Percentiles rank a stretch among this genome's conserved stretches.
phyloP scores from a whole-genome alignment of 2,329 filamentous ascomycete species.

The Neospermospora avenae region DNA sequence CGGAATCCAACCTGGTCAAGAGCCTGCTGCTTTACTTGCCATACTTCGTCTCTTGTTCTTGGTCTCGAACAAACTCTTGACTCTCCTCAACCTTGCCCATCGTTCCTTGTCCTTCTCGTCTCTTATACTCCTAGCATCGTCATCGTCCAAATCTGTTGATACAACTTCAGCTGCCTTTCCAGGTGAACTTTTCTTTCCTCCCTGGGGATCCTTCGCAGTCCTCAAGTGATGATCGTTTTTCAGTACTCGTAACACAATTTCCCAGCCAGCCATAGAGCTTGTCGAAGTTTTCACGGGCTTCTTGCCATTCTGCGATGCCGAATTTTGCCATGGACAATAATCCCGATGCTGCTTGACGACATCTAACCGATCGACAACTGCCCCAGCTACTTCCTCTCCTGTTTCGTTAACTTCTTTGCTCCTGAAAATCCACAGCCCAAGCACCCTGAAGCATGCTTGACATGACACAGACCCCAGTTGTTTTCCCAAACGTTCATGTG shows the following conservation, averaged over 20 bases:
- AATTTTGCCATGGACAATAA: conserved; percentile 78
- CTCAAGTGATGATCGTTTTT: conserved; percentile 50
- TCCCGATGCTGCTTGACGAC: conserved; percentile 71
- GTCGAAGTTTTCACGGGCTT: conserved; percentile 35
- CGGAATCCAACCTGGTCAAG: conserved; percentile 1
- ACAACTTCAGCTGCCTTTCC: conserved; percentile 11
- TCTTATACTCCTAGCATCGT: conserved; percentile 40
- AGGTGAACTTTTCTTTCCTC: conserved; percentile 10
- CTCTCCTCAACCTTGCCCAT: conserved; percentile 67
- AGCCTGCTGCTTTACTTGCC: conserved; percentile 5
- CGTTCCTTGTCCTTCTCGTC: conserved; percentile 67
- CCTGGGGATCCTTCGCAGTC: conserved; percentile 18
- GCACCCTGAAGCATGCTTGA: conserved; percentile 78
- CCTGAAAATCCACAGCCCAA: conserved; percentile 93
- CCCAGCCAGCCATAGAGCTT: conserved; percentile 48
- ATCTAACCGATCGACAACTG: conserved; percentile 65
- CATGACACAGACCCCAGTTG: conserved; percentile 54
- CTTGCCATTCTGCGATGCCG: conserved; percentile 53
- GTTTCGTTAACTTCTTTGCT: conserved; percentile 63
- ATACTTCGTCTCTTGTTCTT: conserved; percentile 47
- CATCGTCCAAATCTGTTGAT: conserved; percentile 29
- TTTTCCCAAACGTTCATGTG: conserved; percentile 29
- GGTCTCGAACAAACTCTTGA: conserved; percentile 68
- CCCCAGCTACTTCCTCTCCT: conserved; percentile 47
- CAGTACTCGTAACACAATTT: conserved; percentile 50